Conservation (phyloP, 2,329 filamentous ascomycete genomes). For the Mycosphaerelloides madeirae region DNA sequence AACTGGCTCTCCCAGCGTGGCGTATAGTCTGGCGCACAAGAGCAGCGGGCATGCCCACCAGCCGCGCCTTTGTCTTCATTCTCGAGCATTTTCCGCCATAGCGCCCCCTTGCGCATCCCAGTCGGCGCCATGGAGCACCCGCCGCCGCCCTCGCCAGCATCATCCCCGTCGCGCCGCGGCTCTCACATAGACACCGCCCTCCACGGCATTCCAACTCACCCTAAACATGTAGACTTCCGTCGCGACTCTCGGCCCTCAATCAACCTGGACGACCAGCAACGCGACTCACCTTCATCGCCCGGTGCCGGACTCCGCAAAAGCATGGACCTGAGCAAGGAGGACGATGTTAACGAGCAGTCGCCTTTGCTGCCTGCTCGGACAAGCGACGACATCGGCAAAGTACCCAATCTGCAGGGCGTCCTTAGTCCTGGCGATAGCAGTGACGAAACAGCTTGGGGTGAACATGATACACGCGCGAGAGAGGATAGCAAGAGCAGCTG, state of each 20-base stretch:
- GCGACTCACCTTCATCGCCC: slow-evolving; percentile 3
- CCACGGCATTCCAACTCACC: slow-evolving; percentile 5
- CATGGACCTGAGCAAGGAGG: neutral
- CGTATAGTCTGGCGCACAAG: neutral
- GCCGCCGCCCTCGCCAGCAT: slow-evolving; percentile 7
- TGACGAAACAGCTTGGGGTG: slow-evolving; percentile 43
- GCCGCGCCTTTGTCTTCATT: slow-evolving; percentile 4
- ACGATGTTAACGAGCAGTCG: slow-evolving; percentile 24
- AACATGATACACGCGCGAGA: slow-evolving; percentile 40
- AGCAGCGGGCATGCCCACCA: slow-evolving; percentile 3
- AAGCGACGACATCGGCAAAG: slow-evolving; percentile 18
- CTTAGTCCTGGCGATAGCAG: slow-evolving; percentile 34
- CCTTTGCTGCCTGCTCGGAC: slow-evolving; percentile 24
- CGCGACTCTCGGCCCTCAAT: slow-evolving; percentile 13
- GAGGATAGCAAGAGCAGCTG: slow-evolving; percentile 65
- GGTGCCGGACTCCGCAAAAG: slow-evolving; percentile 1
- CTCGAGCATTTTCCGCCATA: slow-evolving; percentile 6
- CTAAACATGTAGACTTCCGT: slow-evolving; percentile 19
- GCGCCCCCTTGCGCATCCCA: neutral
- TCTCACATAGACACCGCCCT: slow-evolving; percentile 8
- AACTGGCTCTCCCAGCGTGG: no score
- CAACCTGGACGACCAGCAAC: slow-evolving; percentile 7
- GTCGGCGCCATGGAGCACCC: slow-evolving; percentile 13
- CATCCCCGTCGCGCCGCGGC: slow-evolving; percentile 11
- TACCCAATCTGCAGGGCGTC: slow-evolving; percentile 12